Percentiles rank a stretch among this genome's conserved stretches.
Evolutionary conservation across 2,329 filamentous ascomycete species (phyloP).

Genomic region (Chaetomiaceae sp.): DNA sequence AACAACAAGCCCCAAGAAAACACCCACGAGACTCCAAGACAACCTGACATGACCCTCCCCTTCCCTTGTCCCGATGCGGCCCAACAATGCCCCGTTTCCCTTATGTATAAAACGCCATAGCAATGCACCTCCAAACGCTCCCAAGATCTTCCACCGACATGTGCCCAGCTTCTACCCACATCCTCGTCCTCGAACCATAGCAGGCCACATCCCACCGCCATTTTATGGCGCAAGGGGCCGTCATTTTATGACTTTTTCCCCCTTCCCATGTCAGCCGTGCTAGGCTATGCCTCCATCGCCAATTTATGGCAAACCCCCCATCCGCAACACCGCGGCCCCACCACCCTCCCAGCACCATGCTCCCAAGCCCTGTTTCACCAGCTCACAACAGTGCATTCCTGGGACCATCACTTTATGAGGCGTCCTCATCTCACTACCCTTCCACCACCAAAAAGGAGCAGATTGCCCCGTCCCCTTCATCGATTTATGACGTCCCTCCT

Average conservation of each 20-base stretch:
- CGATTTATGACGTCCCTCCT: slow-evolving; percentile 7
- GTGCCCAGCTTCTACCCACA: background rate
- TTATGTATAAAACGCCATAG: background rate
- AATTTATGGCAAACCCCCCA: background rate
- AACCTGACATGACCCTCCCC: background rate
- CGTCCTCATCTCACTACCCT: background rate
- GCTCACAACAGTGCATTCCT: background rate
- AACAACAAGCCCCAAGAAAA: background rate
- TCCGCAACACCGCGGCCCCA: background rate
- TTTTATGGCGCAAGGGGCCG: slow-evolving; percentile 1
- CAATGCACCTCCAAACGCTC: background rate
- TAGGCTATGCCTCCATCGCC: background rate
- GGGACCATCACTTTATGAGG: slow-evolving; percentile 1
- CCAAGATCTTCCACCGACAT: background rate
- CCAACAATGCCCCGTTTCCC: background rate
- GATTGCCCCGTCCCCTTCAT: background rate
- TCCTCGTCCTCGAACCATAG: too few relatives aligned
- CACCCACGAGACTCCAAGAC: background rate
- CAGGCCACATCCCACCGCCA: background rate
- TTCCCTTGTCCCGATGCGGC: background rate
- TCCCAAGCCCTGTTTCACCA: background rate
- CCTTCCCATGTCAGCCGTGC: background rate
- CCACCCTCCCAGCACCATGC: too few relatives aligned
- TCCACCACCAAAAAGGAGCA: background rate
- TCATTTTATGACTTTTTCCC: background rate